phyloP scores from a whole-genome alignment of 257 asterid species.

The Gynochthodes officinalis region DNA sequence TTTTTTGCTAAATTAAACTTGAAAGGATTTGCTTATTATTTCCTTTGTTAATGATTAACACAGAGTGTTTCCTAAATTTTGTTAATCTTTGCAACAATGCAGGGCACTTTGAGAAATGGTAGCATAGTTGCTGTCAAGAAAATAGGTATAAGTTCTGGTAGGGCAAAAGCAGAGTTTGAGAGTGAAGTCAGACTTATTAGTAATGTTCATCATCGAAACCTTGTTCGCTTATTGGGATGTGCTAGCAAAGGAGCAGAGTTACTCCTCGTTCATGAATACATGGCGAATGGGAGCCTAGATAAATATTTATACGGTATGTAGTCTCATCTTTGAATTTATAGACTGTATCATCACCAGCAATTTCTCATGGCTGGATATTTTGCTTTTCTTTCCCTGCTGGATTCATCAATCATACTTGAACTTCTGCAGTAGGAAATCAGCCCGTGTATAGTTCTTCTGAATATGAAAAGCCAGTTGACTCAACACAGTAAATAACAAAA shows the following conservation, averaged over 20 bases:
- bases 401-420: too few species aligned
- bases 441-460: too few species aligned
- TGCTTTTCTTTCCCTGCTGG: too few species aligned
- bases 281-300: constrained; percentile 83
- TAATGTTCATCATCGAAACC: constrained; percentile 86
- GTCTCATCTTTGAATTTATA: constrained; percentile 2
- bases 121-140: constrained; percentile 66
- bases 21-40: not conserved
- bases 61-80: not conserved
- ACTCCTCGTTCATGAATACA: constrained; percentile 66
- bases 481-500: not conserved
- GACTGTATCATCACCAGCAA: too few species aligned
- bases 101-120: constrained; percentile 75
- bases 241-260: constrained; percentile 60
- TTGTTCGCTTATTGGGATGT: constrained; percentile 70
- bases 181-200: constrained; percentile 77
- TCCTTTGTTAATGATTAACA: not conserved
- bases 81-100: constrained; percentile 6
- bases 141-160: constrained; percentile 39
- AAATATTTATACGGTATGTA: constrained; percentile 55
- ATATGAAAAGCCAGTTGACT: too few species aligned
- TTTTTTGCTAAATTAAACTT: not conserved
- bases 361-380: too few species aligned
- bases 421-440: too few species aligned
- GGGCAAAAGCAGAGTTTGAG: constrained; percentile 74